Evolutionary conservation across 495 filamentous ascomycete species (phyloP), one percentile per base, ranked within the genome.

Genomic region (Neurospora pannonica): DNA sequence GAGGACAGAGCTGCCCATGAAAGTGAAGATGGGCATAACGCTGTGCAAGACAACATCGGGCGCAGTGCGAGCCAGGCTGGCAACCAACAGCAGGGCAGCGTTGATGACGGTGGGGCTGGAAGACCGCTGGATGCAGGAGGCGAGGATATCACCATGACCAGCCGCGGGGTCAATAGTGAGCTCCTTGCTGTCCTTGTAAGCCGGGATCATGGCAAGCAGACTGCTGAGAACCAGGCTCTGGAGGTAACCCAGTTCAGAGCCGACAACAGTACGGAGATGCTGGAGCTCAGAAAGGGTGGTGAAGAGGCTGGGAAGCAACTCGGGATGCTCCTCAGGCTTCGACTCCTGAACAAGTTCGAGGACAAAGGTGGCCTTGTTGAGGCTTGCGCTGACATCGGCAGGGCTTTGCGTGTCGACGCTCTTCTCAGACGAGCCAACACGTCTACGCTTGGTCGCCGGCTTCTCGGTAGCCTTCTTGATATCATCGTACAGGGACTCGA

Each of bases 21-120:
- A 98, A 0, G 96, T 98, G 83, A 99, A 99, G 42, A 99, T 95
- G 7, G 97, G 97, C 96, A 99, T 98, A 71, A 99, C 92, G 74
- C 93, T 97, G 79, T 99, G 95, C 71, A 98, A 87, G 11, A 99
- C 92, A 31, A 94, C 82, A 78, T 97, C 93, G 1, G 96, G 96
- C 0, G 92, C 92, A 77, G 93, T 92, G 46, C 89, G 89, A 38
- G 96, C 95, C 69, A 98, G 82, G 31, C 88, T 90, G 3, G 94
- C 92, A 19, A 98, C 90, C 19, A 99, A 87, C n/a, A 98, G 89
- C 10, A 99, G 86, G 13, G 95, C 95, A 9, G 90, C 87, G 76
- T 97, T 98, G 81, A 97, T 97, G 13, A 98, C 93, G 70, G 96
- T 92, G 0, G 94, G 94, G 81, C 90, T 97, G 5, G 92, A 86